Evolutionary conservation across 140 eudicot species (phyloP).

Genomic region (Flaveria floridana): DNA sequence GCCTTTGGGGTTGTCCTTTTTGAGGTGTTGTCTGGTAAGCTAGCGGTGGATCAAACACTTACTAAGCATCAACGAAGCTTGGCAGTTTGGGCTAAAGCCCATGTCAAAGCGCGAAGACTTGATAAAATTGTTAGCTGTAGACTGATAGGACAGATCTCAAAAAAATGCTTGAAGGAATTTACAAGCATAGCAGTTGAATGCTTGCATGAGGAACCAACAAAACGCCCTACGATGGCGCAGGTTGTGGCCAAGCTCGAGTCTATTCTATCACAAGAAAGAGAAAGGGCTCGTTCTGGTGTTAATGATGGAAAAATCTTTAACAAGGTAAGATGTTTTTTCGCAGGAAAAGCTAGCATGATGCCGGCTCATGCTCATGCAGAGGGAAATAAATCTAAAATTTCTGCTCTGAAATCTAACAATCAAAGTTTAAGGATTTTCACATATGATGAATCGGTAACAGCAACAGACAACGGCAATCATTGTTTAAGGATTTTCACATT

Average conservation of each 20-base stretch:
- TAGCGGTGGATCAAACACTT: slow-evolving; percentile 34
- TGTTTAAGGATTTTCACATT: slow-evolving; percentile 8
- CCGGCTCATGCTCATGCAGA: neutral
- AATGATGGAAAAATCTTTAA: slow-evolving; percentile 14
- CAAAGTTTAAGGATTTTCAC: slow-evolving; percentile 5
- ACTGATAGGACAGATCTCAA: slow-evolving; percentile 27
- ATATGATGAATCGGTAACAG: slow-evolving; percentile 22
- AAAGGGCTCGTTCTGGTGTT: neutral
- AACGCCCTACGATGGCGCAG: slow-evolving; percentile 36
- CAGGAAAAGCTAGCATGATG: neutral
- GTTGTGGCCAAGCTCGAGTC: slow-evolving; percentile 33
- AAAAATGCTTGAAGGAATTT: slow-evolving; percentile 31
- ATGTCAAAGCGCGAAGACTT: slow-evolving; percentile 25
- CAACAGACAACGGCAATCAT: slow-evolving; percentile 14
- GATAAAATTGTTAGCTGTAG: slow-evolving; percentile 17
- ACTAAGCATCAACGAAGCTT: slow-evolving; percentile 29
- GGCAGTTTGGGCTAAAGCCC: slow-evolving; percentile 31
- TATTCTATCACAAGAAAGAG: slow-evolving; percentile 26
- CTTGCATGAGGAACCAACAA: slow-evolving; percentile 30
- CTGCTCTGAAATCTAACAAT: neutral
- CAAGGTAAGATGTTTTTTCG: slow-evolving; percentile 18
- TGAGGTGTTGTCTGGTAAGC: slow-evolving; percentile 37
- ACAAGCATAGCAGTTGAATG: slow-evolving; percentile 26
- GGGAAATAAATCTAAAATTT: slow-evolving; percentile 2
- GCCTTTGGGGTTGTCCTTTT: slow-evolving; percentile 46